Conservation (phyloP, 192 early-diverging fungal species). For the Rhizophlyctis rosea region DNA sequence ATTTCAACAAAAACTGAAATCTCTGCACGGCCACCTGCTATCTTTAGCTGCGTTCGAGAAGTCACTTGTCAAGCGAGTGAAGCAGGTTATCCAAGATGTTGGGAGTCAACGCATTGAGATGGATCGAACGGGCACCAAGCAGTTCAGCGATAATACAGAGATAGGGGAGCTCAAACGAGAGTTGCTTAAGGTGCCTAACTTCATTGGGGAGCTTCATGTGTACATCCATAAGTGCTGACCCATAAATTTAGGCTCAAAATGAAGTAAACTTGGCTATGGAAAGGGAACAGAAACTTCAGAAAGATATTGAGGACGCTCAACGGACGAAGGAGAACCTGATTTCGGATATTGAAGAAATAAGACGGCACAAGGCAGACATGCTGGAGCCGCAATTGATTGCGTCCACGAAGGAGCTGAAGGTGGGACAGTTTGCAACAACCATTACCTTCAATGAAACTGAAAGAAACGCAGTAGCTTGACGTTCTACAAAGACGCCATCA, state of each 20-base stretch:
- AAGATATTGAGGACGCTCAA: conserved; percentile 52
- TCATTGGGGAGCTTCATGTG: background rate
- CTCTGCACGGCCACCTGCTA: conserved; percentile 40
- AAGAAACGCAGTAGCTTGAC: conserved; percentile 42
- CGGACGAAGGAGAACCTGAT: conserved; percentile 36
- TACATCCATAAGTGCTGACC: too few species aligned
- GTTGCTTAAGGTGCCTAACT: conserved; percentile 45
- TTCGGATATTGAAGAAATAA: conserved; percentile 60
- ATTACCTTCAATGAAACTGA: conserved; percentile 4
- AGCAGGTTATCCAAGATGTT: conserved; percentile 44
- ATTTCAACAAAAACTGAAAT: conserved; percentile 38
- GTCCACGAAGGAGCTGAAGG: conserved; percentile 60
- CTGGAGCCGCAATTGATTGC: conserved; percentile 61
- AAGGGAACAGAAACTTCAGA: conserved; percentile 44
- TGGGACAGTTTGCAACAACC: conserved; percentile 11
- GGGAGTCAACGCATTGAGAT: conserved; percentile 52
- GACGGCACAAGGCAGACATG: conserved; percentile 64
- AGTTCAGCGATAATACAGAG: conserved; percentile 51
- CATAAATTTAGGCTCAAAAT: conserved; percentile 46
- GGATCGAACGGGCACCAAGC: conserved; percentile 43
- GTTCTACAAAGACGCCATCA: conserved; percentile 57
- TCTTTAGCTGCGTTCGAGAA: conserved; percentile 49
- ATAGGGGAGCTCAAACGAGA: conserved; percentile 63
- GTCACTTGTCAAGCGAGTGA: conserved; percentile 42
- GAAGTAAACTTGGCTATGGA: conserved; percentile 54